Evolutionary conservation across 2,329 filamentous ascomycete species (phyloP), one percentile per base, ranked within the genome.

Genomic region (Apiospora saccharicola): DNA sequence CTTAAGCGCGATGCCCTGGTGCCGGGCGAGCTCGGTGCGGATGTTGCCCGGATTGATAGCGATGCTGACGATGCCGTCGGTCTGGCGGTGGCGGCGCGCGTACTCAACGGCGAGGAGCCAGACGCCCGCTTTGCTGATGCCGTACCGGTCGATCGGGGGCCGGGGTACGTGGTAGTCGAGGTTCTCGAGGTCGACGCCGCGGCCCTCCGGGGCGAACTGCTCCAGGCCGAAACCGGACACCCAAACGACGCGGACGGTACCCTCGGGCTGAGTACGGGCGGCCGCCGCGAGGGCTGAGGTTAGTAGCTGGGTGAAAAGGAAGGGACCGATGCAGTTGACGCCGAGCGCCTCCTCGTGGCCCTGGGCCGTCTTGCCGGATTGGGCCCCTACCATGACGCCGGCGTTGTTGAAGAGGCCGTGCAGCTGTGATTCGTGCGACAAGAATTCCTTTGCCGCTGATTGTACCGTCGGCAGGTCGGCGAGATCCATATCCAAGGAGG

Each of bases 371-470:
- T 61, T 61, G 37, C 37, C 37, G 6, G 37, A 14, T 0, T 61
- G 3, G 53, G 16, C 70, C 79, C 0, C 2, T 82, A 81, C 73
- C 82, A 83, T 83, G 5, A 85, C 80, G 10, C 80, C 81, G 22
- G 83, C 82, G 70, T 82, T 83, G 71, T 83, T 82, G 75, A 79
- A 83, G 0, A 86, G 77, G 1, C 84, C 81, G 73, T 86, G 78
- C 0, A 86, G 78, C 83, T 37, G 37, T 5, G 37, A 3, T 37
- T 37, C 37, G 37, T 37, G 37, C 2, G 8, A 37, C 37, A 37
- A 5, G 37, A 37, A 37, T 3, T 37, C 7, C 5, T 5, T 74
- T 0, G 79, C 83, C 0, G 82, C 79, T 0, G 74, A 70, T 72
- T 84, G 83, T 72, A 85, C 81, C 1, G 80, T 83, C 5, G 78